Evolutionary conservation across 805 yeast species (phyloP).

Genomic region (Alloascoidea africana): DNA sequence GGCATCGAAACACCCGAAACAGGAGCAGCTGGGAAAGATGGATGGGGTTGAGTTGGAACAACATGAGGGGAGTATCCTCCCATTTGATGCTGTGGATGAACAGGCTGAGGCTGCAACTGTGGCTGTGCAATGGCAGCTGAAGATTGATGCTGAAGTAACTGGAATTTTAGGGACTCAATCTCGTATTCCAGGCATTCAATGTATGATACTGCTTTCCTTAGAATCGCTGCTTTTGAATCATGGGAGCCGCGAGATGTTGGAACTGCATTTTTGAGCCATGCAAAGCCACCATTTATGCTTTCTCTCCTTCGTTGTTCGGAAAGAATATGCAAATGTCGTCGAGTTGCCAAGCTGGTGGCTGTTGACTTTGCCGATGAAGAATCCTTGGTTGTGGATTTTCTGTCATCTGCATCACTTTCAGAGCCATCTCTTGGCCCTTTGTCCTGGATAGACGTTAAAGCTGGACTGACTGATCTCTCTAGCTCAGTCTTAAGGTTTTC

Average conservation of each 20-base stretch:
- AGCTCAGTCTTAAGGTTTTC: background rate
- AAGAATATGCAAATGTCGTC: constrained; percentile 25
- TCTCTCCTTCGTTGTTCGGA: constrained; percentile 32
- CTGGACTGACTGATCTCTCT: background rate
- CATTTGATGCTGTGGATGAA: background rate
- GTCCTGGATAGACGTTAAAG: background rate
- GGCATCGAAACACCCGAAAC: background rate
- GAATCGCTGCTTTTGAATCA: constrained; percentile 29
- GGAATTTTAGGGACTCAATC: constrained; percentile 9
- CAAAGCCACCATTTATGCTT: constrained; percentile 30
- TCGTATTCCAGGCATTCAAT: constrained; percentile 22
- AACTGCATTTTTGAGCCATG: constrained; percentile 21
- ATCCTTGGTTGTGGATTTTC: background rate
- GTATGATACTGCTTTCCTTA: constrained; percentile 26
- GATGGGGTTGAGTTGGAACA: background rate
- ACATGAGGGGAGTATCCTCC: too few relatives aligned
- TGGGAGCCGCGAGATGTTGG: constrained; percentile 25
- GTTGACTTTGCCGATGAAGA: constrained; percentile 10
- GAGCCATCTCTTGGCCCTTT: background rate
- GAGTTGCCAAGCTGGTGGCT: constrained; percentile 8
- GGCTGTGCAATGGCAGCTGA: too few relatives aligned
- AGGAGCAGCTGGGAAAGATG: background rate
- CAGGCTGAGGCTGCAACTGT: background rate
- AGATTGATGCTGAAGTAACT: background rate
- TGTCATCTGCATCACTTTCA: background rate